Percentiles rank a stretch among this genome's conserved stretches.
phyloP scores from a whole-genome alignment of 148 eudicot species.

The Arctostaphylos glauca region DNA sequence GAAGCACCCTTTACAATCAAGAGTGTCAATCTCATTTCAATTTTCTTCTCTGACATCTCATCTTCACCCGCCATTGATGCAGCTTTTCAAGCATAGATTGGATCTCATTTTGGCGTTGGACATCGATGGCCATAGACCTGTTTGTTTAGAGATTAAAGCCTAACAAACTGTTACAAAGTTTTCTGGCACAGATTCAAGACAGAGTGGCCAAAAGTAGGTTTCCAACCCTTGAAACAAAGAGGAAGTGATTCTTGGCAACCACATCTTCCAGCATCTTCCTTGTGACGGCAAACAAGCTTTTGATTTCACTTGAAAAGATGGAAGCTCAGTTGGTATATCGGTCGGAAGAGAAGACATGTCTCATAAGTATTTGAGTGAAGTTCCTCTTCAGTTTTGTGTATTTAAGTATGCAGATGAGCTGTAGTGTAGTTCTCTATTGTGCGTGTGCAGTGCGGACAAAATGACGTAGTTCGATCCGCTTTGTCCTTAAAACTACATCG shows the following conservation, averaged over 20 bases:
- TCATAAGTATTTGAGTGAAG: background rate
- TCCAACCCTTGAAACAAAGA: background rate
- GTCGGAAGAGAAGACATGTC: background rate
- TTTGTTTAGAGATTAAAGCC: background rate
- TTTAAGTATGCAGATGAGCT: background rate
- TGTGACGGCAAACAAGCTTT: background rate
- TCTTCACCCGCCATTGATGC: background rate
- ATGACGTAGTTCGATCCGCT: too few species aligned
- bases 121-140: background rate
- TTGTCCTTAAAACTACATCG: too few species aligned
- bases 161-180: background rate
- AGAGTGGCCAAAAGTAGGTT: background rate
- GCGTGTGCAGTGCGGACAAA: too few species aligned
- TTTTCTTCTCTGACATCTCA: background rate
- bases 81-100: background rate
- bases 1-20: background rate
- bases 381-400: background rate
- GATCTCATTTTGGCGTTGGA: background rate
- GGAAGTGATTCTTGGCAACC: background rate
- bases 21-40: background rate
- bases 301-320: background rate
- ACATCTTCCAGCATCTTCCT: background rate
- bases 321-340: background rate
- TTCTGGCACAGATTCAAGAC: background rate
- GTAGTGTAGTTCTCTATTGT: too few species aligned